These are phyloP conservation scores for Lentinula detonsa DNA, from an alignment of 768 basidiomycete species.

Conservation along the genomic window DNA sequence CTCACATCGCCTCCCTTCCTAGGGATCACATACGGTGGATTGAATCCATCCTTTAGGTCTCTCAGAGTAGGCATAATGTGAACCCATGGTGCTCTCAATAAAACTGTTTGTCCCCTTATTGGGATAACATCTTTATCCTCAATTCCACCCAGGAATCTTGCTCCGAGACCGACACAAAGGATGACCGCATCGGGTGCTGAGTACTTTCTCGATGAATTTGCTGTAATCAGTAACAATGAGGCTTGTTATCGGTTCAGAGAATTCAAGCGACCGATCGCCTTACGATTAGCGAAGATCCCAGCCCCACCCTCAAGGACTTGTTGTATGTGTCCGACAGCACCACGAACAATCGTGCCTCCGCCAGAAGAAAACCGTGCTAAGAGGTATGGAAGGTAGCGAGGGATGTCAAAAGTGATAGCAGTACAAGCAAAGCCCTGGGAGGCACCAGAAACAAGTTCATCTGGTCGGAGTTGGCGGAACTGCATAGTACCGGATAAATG, in stretches of 20 bases:
- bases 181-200: constrained; percentile 49
- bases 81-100: constrained; percentile 66
- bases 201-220: constrained; percentile 6
- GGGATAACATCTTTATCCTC: constrained; percentile 73
- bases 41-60: constrained; percentile 19
- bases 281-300: constrained; percentile 22
- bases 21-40: constrained; percentile 61
- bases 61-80: constrained; percentile 45
- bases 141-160: constrained; percentile 72
- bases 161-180: constrained; percentile 69
- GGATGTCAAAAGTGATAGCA: constrained; percentile 66
- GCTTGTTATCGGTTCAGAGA: neutral
- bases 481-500: constrained; percentile 11
- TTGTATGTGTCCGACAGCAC: constrained; percentile 58
- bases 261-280: neutral
- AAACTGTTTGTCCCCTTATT: constrained; percentile 78
- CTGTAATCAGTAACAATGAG: neutral
- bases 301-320: constrained; percentile 64
- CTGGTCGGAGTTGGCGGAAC: constrained; percentile 29
- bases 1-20: constrained; percentile 49
- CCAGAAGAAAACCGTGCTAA: constrained; percentile 51
- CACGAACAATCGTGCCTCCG: constrained; percentile 61
- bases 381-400: constrained; percentile 69
- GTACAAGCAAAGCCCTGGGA: constrained; percentile 51
- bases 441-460: constrained; percentile 27